Evolutionary conservation across 2,329 filamentous ascomycete genomes (phyloP).

Genomic region (Aspergillus niger): DNA sequence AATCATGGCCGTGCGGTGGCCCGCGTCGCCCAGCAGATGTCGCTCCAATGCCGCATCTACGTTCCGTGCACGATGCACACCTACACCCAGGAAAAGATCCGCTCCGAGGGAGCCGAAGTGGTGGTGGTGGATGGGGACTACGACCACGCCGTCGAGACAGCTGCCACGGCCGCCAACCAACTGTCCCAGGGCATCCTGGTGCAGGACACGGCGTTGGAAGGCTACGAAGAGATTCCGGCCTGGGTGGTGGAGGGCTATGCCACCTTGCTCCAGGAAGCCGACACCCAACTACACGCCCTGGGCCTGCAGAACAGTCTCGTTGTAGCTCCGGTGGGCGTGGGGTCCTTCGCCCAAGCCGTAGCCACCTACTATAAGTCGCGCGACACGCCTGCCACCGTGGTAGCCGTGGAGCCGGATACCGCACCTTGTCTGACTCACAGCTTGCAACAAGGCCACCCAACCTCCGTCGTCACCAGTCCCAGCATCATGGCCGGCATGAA

Average conservation of each 20-base stretch:
- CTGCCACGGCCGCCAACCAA: slow-evolving; percentile 43
- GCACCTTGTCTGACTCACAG: slow-evolving; percentile 58
- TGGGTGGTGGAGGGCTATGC: slow-evolving; percentile 79
- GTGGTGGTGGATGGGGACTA: slow-evolving; percentile 61
- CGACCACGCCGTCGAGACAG: slow-evolving; percentile 61
- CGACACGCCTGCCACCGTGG: slow-evolving; percentile 44
- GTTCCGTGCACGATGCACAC: slow-evolving; percentile 63
- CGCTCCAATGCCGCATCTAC: slow-evolving; percentile 59
- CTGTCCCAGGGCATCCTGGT: slow-evolving; percentile 57
- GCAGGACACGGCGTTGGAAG: slow-evolving; percentile 68
- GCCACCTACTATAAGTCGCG: slow-evolving; percentile 63
- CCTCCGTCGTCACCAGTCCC: slow-evolving; percentile 55
- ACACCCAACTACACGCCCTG: slow-evolving; percentile 58
- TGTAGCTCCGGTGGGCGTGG: slow-evolving; percentile 70
- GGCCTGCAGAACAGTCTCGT: slow-evolving; percentile 51
- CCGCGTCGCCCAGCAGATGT: slow-evolving; percentile 64
- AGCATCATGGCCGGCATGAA: slow-evolving; percentile 77
- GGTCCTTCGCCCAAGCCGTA: slow-evolving; percentile 71
- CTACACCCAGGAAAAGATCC: slow-evolving; percentile 58
- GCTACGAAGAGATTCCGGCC: slow-evolving; percentile 66
- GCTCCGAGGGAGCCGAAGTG: slow-evolving; percentile 64
- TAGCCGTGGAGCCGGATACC: slow-evolving; percentile 70
- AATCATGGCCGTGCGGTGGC: slow-evolving; percentile 77
- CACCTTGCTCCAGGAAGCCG: slow-evolving; percentile 70
- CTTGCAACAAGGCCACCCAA: slow-evolving; percentile 50